These are phyloP conservation scores for Tagetes patula DNA, from an alignment of 129 eudicot genomes.

Conservation along the genomic window DNA sequence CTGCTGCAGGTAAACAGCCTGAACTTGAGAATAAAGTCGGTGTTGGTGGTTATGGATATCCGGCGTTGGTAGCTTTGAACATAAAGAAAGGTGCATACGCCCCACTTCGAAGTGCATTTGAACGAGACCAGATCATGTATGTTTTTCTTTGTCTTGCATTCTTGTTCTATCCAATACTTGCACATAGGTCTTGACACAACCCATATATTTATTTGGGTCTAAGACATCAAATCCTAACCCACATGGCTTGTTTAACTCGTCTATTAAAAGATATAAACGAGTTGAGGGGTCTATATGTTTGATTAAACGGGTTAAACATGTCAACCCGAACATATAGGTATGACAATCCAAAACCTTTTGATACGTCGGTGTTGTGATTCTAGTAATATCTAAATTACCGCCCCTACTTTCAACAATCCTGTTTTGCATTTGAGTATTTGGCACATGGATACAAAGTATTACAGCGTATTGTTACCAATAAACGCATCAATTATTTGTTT, in stretches of 20 bases:
- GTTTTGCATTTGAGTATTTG: not conserved
- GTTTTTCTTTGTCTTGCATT: constrained; percentile 22
- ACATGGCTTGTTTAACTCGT: not conserved
- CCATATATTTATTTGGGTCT: not conserved
- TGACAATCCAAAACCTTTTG: too few relatives aligned
- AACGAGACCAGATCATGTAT: constrained; percentile 73
- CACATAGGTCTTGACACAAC: not conserved
- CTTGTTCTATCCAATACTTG: not conserved
- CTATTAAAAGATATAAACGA: not conserved
- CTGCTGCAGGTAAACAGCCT: constrained; percentile 89
- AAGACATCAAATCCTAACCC: not conserved
- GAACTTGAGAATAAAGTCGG: constrained; percentile 90
- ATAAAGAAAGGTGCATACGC: constrained; percentile 78
- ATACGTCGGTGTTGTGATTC: too few relatives aligned
- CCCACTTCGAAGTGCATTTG: constrained; percentile 81
- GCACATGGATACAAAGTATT: not conserved
- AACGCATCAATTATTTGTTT: not conserved
- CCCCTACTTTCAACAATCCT: too few relatives aligned
- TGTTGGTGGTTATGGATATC: constrained; percentile 97
- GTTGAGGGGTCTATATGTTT: not conserved
- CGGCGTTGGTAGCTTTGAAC: constrained; percentile 88
- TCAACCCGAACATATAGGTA: too few relatives aligned
- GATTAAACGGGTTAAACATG: too few relatives aligned
- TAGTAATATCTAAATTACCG: too few relatives aligned
- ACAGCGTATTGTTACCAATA: not conserved